phyloP scores from a whole-genome alignment of 495 filamentous ascomycete genomes.

The Astrothelium macrocarpum region DNA sequence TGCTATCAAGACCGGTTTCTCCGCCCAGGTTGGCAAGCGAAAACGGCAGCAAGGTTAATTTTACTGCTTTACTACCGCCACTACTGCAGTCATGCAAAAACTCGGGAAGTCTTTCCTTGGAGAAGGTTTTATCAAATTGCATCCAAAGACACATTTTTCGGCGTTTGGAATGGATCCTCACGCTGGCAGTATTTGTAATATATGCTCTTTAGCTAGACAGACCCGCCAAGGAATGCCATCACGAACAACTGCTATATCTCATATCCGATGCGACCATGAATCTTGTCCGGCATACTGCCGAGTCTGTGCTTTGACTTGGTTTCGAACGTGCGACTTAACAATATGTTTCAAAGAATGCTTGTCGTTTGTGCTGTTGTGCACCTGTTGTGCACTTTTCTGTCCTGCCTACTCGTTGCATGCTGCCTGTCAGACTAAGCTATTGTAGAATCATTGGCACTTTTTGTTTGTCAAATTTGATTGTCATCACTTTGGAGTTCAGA shows the following conservation, averaged over 20 bases:
- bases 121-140: neutral
- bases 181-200: neutral
- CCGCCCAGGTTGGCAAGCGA: slow-evolving; percentile 93
- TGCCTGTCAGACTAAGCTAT: no score
- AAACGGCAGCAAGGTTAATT: slow-evolving; percentile 52
- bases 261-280: neutral
- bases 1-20: slow-evolving; percentile 99
- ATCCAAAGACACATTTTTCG: neutral
- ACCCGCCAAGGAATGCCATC: neutral
- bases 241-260: neutral
- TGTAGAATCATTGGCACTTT: no score
- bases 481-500: no score
- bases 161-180: neutral
- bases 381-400: no score
- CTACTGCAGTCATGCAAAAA: neutral
- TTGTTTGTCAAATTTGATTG: no score
- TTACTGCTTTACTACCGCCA: neutral
- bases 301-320: no score
- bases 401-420: no score
- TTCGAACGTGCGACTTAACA: no score
- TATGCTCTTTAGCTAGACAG: neutral
- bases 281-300: no score
- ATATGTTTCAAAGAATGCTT: no score
- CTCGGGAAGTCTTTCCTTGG: neutral
- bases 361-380: no score